Conservation (phyloP, 2,329 filamentous ascomycete genomes). For the Paecilomyces sp. region DNA sequence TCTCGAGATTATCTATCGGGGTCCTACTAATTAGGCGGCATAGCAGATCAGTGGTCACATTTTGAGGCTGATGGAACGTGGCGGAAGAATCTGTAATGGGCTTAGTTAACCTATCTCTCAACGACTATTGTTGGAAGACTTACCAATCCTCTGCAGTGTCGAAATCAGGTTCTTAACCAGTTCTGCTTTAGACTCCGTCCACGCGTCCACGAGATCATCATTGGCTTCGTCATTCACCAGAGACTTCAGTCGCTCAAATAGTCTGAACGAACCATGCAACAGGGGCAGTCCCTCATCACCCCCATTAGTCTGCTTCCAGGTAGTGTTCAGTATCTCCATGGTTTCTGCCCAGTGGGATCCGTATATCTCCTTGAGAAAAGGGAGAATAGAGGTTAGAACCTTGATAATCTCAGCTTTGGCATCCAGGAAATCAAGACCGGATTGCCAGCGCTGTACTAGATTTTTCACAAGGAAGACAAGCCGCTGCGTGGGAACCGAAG, state of each 20-base stretch:
- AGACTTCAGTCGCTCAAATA: conserved; percentile 57
- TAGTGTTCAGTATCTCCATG: conserved; percentile 50
- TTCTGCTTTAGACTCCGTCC: conserved; percentile 52
- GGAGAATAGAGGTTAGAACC: conserved; percentile 53
- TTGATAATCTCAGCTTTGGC: conserved; percentile 34
- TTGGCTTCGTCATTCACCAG: conserved; percentile 61
- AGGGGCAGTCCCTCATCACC: conserved; percentile 52
- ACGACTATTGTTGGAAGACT: conserved; percentile 8
- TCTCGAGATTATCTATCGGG: conserved; percentile 53
- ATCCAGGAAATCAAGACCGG: conserved; percentile 43
- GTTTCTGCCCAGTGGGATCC: conserved; percentile 76
- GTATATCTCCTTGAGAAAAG: conserved; percentile 72
- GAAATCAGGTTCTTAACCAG: conserved; percentile 52
- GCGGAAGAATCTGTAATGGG: conserved; percentile 37
- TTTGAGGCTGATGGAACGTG: conserved; percentile 57
- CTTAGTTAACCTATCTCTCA: conserved; percentile 2
- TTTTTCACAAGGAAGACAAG: conserved; percentile 78
- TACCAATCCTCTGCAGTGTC: conserved; percentile 33
- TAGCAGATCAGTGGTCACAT: conserved; percentile 69
- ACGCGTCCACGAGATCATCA: conserved; percentile 74
- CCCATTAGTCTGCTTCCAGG: conserved; percentile 48
- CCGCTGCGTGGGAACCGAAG: conserved; percentile 51
- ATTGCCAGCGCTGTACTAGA: conserved; percentile 63
- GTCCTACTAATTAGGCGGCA: conserved; percentile 62
- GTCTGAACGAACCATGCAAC: conserved; percentile 64